Conservation (phyloP, 805 yeast genomes). For the Brettanomyces anomalus region DNA sequence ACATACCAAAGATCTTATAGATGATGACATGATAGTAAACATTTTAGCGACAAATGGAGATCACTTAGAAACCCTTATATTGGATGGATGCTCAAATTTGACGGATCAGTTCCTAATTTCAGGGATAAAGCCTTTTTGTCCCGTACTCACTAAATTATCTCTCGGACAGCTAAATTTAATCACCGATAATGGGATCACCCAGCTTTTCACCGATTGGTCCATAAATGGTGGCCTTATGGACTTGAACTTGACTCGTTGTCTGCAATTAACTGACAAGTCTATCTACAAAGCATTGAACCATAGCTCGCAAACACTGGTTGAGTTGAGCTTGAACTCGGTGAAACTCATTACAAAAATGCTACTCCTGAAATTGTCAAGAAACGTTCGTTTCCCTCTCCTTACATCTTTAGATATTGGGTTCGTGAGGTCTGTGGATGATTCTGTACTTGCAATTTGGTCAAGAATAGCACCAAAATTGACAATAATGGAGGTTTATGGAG, state of each 20-base stretch:
- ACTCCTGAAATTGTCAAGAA: slow-evolving; percentile 38
- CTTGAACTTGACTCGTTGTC: slow-evolving; percentile 58
- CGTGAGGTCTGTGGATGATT: slow-evolving; percentile 67
- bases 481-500: slow-evolving; percentile 73
- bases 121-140: slow-evolving; percentile 53
- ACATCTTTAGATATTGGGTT: slow-evolving; percentile 72
- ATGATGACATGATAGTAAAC: slow-evolving; percentile 58
- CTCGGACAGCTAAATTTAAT: slow-evolving; percentile 52
- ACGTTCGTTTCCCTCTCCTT: slow-evolving; percentile 43
- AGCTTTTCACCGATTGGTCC: slow-evolving; percentile 49
- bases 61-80: slow-evolving; percentile 42
- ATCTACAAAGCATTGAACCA: slow-evolving; percentile 53
- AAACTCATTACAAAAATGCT: slow-evolving; percentile 42
- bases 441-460: slow-evolving; percentile 47
- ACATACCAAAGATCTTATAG: slow-evolving; percentile 49
- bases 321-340: slow-evolving; percentile 68
- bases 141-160: slow-evolving; percentile 48
- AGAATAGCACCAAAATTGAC: slow-evolving; percentile 52
- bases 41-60: slow-evolving; percentile 56
- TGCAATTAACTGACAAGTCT: slow-evolving; percentile 54
- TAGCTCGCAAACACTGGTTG: slow-evolving; percentile 55
- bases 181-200: slow-evolving; percentile 57
- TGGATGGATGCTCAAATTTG: slow-evolving; percentile 68
- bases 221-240: slow-evolving; percentile 50
- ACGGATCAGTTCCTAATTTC: slow-evolving; percentile 54